Base-by-base conservation (phyloP, 2,329 filamentous ascomycete genomes). In the Fusarium sp. region DNA sequence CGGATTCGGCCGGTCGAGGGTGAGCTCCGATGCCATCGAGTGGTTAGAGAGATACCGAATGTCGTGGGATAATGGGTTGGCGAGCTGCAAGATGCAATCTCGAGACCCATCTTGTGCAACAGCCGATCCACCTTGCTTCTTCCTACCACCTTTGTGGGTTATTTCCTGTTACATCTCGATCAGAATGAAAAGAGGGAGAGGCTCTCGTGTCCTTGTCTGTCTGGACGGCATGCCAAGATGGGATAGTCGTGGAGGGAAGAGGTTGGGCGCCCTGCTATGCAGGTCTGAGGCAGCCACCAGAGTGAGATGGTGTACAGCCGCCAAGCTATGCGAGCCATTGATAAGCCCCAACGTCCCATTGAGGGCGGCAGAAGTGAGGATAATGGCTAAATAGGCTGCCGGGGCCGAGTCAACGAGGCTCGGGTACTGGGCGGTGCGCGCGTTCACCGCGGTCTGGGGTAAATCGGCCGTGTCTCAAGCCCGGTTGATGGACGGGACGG, bases 241-340 rank as follows among this genome's bases (percentile, higher is more conserved):
- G 56, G 57, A 20, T 36, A 36, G 18, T 47, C 35, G 52, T 54
- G 47, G 65, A 65, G 69, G 62, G 54, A 68, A 47, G 69, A 66
- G 61, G 65, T 68, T 74, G 70, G 71, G 68, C 36, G 61, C 42
- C 29, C 56, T 27, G 27, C 25, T 54, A 63, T 77, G 75, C 75
- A 71, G 54, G 67, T 72, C 42, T 66, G 56, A 77, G 67, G 64
- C 70, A 73, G 67, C 70, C 61, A 72, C 65, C n/a, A 22, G 47
- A 52, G 54, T n/a, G 60, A 70, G 67, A 65, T 52, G 45, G 54
- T 64, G 57, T 50, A 45, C 60, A 45, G 25, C 18, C 62, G 56
- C 63, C 27, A 27, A 54, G 36, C 68, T 73, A 76, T 73, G 76
- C 68, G 70, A 71, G 66, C 76, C 73, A 74, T 73, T 73, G 57